phyloP scores from a whole-genome alignment of 2,329 filamentous ascomycete genomes.

The Fusarium sp. region DNA sequence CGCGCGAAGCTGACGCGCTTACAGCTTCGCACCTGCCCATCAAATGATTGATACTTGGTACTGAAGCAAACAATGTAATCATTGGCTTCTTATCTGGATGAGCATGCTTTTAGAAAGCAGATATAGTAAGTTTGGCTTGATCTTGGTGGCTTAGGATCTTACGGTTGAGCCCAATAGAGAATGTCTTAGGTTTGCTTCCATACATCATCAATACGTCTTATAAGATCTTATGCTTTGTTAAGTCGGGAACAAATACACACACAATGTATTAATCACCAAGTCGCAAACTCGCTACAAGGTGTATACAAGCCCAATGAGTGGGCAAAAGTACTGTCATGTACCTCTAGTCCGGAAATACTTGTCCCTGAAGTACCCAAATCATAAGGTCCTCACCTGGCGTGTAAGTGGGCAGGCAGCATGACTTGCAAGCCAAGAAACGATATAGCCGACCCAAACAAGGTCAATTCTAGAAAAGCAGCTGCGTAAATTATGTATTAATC shows the following conservation, averaged over 20 bases:
- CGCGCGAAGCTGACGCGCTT: slow-evolving; percentile 21
- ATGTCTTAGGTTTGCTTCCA: neutral
- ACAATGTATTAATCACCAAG: neutral
- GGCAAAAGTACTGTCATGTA: neutral
- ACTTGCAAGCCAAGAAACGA: neutral
- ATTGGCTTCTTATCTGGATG: neutral
- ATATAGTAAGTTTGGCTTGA: neutral
- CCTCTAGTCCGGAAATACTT: neutral
- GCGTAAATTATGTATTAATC: slow-evolving; percentile 6
- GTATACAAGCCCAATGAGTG: neutral
- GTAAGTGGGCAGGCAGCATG: neutral
- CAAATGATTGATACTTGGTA: neutral
- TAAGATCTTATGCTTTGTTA: neutral
- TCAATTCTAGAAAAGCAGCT: neutral
- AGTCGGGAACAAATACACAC: neutral
- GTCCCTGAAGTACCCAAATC: neutral
- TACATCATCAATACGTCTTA: neutral
- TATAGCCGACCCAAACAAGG: neutral
- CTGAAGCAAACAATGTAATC: neutral
- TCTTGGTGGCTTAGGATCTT: neutral
- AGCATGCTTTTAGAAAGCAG: neutral
- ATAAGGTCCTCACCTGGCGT: neutral
- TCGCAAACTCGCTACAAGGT: neutral
- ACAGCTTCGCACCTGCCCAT: neutral
- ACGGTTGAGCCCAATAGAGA: neutral